Evolutionary conservation across 1,284 basidiomycete species (phyloP), one percentile per base, ranked within the genome.

Genomic region (Psilocybe mexicana): DNA sequence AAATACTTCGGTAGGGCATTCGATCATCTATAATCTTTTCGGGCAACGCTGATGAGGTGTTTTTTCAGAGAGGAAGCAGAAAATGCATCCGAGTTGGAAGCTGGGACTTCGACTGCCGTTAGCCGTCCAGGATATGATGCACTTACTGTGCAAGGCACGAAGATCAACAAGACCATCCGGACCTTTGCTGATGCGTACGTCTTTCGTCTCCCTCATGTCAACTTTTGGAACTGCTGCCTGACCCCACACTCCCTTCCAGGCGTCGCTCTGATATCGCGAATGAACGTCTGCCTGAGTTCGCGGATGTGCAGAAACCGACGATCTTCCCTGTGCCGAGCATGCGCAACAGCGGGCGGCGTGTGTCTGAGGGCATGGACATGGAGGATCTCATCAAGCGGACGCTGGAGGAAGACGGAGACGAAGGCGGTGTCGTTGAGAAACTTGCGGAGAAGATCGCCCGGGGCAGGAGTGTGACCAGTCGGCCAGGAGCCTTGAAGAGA

Each of bases 241-340:
- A 25, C 43, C 33, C 18, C 18, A 18, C 18, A 18, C 18, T 18
- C 18, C 0, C 18, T 18, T 18, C 18, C 65, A 92, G 90, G 35
- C 93, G 95, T 62, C 92, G 91, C 66, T 90, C 90, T 36, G 96
- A 99, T 76, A 81, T 95, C 58, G 86, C 89, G 67, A 99, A 99
- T 78, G 96, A 99, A 74, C 90, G 93, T 58, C 76, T 98, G 52
- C 96, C 96, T 7, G 72, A 74, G 63, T 84, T 84, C 70, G 74
- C 80, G 33, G 12, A 50, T 64, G 74, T 74, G 33, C 72, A 67
- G 56, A 67, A 63, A 52, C 71, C 72, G 14, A 67, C 69, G 7
- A 80, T 77, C 65, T 86, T 81, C 73, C 79, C 86, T 1, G 81
- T 79, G 10, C 84, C 86, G 2, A 86, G 82, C 63, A 89, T 87